phyloP scores from a whole-genome alignment of 768 basidiomycete genomes.

The Albatrellus ellisii region DNA sequence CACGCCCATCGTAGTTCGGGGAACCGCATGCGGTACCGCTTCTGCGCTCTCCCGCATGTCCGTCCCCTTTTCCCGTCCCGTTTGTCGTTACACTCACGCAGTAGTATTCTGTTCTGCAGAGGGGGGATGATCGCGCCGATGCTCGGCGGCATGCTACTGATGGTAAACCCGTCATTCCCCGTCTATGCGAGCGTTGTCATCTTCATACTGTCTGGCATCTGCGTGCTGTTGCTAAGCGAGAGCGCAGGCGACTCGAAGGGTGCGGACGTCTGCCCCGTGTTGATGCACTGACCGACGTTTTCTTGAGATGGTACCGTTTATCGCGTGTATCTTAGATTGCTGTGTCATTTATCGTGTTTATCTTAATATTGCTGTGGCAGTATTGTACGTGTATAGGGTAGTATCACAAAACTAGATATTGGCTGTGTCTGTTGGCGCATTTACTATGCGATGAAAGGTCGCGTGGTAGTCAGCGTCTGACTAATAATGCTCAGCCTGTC shows the following conservation, averaged over 20 bases:
- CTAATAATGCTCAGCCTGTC: too few relatives aligned
- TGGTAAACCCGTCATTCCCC: slow-evolving; percentile 54
- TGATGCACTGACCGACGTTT: too few relatives aligned
- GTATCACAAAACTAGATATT: too few relatives aligned
- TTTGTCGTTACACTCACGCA: slow-evolving; percentile 4
- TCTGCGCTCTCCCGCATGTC: slow-evolving; percentile 79
- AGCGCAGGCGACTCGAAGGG: slow-evolving; percentile 28
- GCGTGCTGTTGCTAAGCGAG: slow-evolving; percentile 47
- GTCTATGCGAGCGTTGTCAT: slow-evolving; percentile 63
- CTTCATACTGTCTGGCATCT: slow-evolving; percentile 49
- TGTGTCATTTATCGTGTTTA: too few relatives aligned
- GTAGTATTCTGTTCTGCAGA: slow-evolving; percentile 26
- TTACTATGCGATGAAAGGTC: too few relatives aligned
- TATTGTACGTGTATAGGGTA: too few relatives aligned
- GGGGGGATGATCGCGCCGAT: slow-evolving; percentile 85
- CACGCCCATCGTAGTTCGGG: slow-evolving; percentile 39
- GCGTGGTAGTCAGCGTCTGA: too few relatives aligned
- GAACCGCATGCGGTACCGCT: slow-evolving; percentile 81
- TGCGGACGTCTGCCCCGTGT: too few relatives aligned
- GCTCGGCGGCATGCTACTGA: slow-evolving; percentile 59
- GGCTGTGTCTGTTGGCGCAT: too few relatives aligned
- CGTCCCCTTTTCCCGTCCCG: slow-evolving; percentile 16
- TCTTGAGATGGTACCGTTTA: too few relatives aligned
- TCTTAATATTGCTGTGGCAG: too few relatives aligned
- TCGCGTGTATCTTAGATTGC: too few relatives aligned